Conservation (phyloP, 2,329 filamentous ascomycete genomes). For the Orbilia quercus region DNA sequence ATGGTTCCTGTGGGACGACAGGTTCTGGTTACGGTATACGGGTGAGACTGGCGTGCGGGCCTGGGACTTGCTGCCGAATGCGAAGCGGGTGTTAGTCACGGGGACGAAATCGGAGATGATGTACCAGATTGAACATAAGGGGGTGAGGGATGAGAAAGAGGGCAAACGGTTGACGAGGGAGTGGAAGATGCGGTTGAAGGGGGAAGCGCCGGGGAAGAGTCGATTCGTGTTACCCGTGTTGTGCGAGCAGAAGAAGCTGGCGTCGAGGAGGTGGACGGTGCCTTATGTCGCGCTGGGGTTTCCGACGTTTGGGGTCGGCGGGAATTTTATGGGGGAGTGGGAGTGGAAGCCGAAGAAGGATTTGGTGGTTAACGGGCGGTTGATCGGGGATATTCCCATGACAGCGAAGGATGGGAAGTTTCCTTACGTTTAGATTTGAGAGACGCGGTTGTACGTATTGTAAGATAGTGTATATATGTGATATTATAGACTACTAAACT, state of each 20-base stretch:
- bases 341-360: conserved; percentile 53
- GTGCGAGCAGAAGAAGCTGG: conserved; percentile 23
- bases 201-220: conserved; percentile 48
- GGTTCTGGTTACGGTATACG: conserved; percentile 39
- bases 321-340: conserved; percentile 29
- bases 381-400: conserved; percentile 27
- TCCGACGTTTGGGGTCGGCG: conserved; percentile 41
- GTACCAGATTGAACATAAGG: conserved; percentile 5
- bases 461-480: conserved; percentile 23
- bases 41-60: conserved; percentile 15
- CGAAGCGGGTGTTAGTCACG: conserved; percentile 24
- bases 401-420: conserved; percentile 14
- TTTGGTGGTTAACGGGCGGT: conserved; percentile 24
- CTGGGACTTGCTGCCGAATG: background rate
- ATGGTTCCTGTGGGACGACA: conserved; percentile 32
- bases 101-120: conserved; percentile 48
- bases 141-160: conserved; percentile 2
- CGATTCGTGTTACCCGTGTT: conserved; percentile 37
- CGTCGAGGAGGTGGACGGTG: conserved; percentile 31
- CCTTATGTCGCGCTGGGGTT: conserved; percentile 25
- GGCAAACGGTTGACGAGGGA: background rate
- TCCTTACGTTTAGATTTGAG: background rate
- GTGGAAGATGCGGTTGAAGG: conserved; percentile 16
- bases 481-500: conserved; percentile 17
- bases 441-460: background rate